Evolutionary conservation across 2,329 filamentous ascomycete genomes (phyloP), one percentile per base, ranked within the genome.

Genomic region (Lanzia echinophila): DNA sequence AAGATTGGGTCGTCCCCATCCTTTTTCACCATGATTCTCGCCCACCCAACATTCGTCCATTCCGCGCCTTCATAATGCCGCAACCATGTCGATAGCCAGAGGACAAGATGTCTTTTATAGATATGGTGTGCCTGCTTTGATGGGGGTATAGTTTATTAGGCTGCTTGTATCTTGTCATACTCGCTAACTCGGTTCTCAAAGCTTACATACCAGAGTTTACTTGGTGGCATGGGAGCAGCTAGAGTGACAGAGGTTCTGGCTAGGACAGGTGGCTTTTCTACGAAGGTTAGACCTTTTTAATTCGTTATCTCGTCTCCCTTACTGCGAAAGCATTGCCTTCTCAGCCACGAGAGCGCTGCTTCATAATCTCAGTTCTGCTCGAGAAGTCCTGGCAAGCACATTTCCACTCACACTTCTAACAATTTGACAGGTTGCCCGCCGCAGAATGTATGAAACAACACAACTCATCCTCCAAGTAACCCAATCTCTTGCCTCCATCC

Each of bases 21-120:
- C 58, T 78, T 76, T 62, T 82, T 79, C 11, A 99, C 75, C 46
- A 84, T 82, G 58, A 97, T 83, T 55, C 94, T 80, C 42, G 92
- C 89, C 88, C 89, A 96, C 43, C 94, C 94, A 15, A 85, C 87
- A 60, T 86, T 83, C 53, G 82, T 82, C 89, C 90, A 97, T 60
- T 82, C 79, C 8, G 71, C 64, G 24, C 79, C 75, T 49, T 77
- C 78, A 6, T 77, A 73, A 20, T 79, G 78, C 57, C 84, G 79
- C 45, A 90, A 70, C 75, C 86, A 95, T 1, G 89, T 79, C 24
- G 65, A 84, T 92, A 53, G 74, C 77, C 56, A 75, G 87, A 63
- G 88, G 87, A 0, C 87, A 92, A 66, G 80, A 87, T 60, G 79
- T 90, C 0, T 89, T 90, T 64, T 90, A 88, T 67, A 80, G 87